Evolutionary conservation across 495 filamentous ascomycete species (phyloP).

Genomic region (Penicillium riverlandense): DNA sequence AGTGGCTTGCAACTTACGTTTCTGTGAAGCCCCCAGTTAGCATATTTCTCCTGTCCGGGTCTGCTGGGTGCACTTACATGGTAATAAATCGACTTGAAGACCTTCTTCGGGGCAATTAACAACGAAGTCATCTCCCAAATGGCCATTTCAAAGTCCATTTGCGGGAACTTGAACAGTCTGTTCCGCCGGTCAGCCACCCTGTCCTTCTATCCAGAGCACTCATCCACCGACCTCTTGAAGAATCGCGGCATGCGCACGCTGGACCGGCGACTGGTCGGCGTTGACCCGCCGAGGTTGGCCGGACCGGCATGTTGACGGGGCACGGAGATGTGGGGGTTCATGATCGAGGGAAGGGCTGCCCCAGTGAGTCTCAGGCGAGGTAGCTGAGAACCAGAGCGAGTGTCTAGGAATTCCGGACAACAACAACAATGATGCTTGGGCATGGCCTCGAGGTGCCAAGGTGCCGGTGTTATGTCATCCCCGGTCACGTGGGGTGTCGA

Average conservation of each 20-base stretch:
- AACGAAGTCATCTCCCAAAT: conserved; percentile 75
- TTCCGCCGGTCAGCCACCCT: neutral
- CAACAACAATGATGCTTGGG: too few species aligned
- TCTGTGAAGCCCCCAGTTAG: conserved; percentile 32
- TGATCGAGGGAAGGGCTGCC: conserved; percentile 13
- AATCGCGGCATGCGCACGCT: conserved; percentile 51
- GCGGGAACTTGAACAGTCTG: conserved; percentile 59
- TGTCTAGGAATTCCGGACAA: too few species aligned
- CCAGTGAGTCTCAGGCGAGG: too few species aligned
- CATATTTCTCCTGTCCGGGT: neutral
- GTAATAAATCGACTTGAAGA: conserved; percentile 71
- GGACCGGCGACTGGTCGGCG: conserved; percentile 40
- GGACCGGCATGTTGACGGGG: conserved; percentile 52
- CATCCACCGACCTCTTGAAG: conserved; percentile 40
- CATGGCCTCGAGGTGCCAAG: too few species aligned
- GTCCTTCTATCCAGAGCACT: neutral
- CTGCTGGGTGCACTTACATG: conserved; percentile 44
- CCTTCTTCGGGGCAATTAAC: conserved; percentile 68
- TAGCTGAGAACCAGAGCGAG: too few species aligned
- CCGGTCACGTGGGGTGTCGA: too few species aligned
- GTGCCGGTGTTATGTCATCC: too few species aligned
- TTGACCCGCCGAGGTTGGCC: conserved; percentile 43
- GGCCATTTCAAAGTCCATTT: conserved; percentile 70
- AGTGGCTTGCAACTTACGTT: conserved; percentile 42
- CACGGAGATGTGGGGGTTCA: conserved; percentile 59